Evolutionary conservation across 257 asterid species (phyloP).

Genomic region (Primulina huaijiensis): DNA sequence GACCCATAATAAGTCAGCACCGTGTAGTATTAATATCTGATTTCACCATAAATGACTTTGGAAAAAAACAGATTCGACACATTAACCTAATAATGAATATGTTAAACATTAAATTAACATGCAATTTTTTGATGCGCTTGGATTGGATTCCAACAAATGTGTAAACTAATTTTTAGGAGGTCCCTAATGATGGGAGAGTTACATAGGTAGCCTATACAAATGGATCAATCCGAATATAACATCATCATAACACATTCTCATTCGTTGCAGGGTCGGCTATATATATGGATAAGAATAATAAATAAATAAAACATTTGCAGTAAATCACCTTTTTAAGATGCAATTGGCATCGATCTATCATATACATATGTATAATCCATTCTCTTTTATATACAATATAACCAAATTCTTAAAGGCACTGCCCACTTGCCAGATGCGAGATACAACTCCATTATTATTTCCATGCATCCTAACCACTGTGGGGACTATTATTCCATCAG

Average conservation of each 20-base stretch:
- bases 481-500: slow-evolving; percentile 47
- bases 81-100: too few species aligned
- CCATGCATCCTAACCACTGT: slow-evolving; percentile 28
- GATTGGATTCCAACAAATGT: slow-evolving; percentile 32
- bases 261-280: too few species aligned
- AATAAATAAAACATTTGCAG: slow-evolving; percentile 4
- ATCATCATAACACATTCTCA: too few species aligned
- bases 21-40: too few species aligned
- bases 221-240: background rate
- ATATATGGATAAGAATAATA: too few species aligned
- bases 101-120: slow-evolving; percentile 1
- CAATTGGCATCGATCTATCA: slow-evolving; percentile 32
- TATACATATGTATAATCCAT: slow-evolving; percentile 9
- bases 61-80: too few species aligned
- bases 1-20: too few species aligned
- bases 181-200: slow-evolving; percentile 40
- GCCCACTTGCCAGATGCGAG: slow-evolving; percentile 38
- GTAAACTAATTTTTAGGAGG: slow-evolving; percentile 31
- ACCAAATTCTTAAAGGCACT: slow-evolving; percentile 33
- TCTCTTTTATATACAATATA: slow-evolving; percentile 6
- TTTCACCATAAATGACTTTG: too few species aligned
- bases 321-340: slow-evolving; percentile 36
- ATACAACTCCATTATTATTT: slow-evolving; percentile 36
- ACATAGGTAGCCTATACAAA: background rate
- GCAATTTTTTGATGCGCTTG: background rate